These are phyloP conservation scores for Arabis hirsuta DNA, from an alignment of 345 rosid genomes.

Conservation along the genomic window DNA sequence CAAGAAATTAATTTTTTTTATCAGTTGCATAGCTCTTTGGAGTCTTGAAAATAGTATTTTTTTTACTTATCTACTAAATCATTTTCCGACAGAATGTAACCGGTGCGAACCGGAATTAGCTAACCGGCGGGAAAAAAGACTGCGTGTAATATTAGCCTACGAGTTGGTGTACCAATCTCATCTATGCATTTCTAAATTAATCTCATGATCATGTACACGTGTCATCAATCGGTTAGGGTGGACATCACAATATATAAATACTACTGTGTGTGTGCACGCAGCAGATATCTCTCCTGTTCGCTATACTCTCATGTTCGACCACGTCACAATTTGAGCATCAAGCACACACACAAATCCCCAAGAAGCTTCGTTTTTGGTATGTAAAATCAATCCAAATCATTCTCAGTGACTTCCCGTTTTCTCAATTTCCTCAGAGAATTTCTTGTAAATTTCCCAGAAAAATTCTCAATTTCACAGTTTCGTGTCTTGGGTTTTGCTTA, in stretches of 20 bases:
- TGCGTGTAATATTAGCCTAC: constrained; percentile 27
- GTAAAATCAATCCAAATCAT: constrained; percentile 12
- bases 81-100: background rate
- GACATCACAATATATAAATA: background rate
- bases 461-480: constrained; percentile 11
- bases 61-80: too few relatives aligned
- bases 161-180: constrained; percentile 39
- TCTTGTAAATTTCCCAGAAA: background rate
- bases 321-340: constrained; percentile 24
- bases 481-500: background rate
- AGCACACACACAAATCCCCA: constrained; percentile 11
- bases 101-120: constrained; percentile 12
- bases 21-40: too few relatives aligned
- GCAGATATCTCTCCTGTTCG: constrained; percentile 4
- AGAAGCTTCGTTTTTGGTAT: constrained; percentile 46
- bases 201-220: constrained; percentile 8
- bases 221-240: background rate
- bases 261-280: constrained; percentile 24
- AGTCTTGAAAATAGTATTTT: too few relatives aligned
- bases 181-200: constrained; percentile 3
- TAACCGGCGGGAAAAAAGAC: constrained; percentile 10
- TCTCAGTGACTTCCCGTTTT: background rate
- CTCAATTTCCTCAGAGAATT: background rate
- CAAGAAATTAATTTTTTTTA: too few relatives aligned
- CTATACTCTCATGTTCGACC: constrained; percentile 6